Evolutionary conservation across 495 filamentous ascomycete species (phyloP).

Genomic region (Penicillium lagena): DNA sequence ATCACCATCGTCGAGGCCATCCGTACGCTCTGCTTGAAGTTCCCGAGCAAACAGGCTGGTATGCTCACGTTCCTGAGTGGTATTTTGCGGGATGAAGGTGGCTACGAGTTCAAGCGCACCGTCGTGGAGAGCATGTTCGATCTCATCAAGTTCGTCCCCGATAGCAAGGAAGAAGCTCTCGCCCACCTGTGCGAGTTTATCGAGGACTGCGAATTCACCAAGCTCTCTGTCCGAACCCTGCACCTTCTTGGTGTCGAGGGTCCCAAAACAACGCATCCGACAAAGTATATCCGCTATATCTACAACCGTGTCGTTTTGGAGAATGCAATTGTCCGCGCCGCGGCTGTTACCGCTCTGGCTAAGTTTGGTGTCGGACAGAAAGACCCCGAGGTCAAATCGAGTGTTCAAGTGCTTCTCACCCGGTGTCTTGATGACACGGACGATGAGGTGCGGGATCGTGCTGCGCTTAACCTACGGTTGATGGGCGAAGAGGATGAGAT

Average conservation of each 20-base stretch:
- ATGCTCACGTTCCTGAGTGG: conserved; percentile 96
- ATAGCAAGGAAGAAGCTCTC: conserved; percentile 95
- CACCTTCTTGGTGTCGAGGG: conserved; percentile 92
- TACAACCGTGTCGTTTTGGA: conserved; percentile 98
- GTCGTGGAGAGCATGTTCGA: conserved; percentile 99
- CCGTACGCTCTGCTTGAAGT: conserved; percentile 92
- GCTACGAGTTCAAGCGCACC: conserved; percentile 95
- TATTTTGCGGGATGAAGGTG: conserved; percentile 91
- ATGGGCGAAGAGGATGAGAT: conserved; percentile 82
- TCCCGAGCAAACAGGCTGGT: conserved; percentile 94
- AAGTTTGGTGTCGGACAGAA: conserved; percentile 98
- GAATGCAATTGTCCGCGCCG: conserved; percentile 92
- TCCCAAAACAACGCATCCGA: conserved; percentile 90
- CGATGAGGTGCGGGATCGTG: conserved; percentile 95
- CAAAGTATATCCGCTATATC: conserved; percentile 98
- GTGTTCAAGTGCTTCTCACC: conserved; percentile 85
- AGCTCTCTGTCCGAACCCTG: conserved; percentile 89
- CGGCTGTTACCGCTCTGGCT: conserved; percentile 89
- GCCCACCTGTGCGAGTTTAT: conserved; percentile 98
- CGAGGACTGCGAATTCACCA: conserved; percentile 99
- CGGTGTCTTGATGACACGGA: conserved; percentile 95
- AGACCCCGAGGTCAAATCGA: conserved; percentile 92
- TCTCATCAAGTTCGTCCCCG: conserved; percentile 97
- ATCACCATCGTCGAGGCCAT: conserved; percentile 99
- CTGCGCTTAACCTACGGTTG: conserved; percentile 82